These are phyloP conservation scores for Pyricularia pennisetigena DNA, from an alignment of 2,329 filamentous ascomycete species.

Conservation along the genomic window DNA sequence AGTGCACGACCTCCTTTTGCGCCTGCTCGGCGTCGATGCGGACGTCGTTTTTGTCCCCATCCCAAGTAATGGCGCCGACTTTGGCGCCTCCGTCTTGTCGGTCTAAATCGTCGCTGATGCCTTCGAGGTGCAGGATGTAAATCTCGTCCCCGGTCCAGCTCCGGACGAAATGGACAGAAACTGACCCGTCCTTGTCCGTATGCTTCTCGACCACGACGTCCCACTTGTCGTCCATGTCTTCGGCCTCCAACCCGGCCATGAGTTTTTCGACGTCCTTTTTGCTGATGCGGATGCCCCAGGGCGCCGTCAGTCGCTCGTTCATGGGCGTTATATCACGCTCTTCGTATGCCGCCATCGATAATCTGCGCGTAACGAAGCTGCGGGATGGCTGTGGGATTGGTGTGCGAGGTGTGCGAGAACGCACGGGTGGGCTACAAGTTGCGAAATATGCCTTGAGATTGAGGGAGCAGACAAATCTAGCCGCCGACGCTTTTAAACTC, in stretches of 20 bases:
- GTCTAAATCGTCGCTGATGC: neutral
- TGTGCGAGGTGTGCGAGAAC: too few relatives aligned
- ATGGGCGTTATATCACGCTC: neutral
- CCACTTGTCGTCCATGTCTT: neutral
- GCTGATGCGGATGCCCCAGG: neutral
- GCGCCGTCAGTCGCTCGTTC: neutral
- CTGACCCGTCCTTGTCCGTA: neutral
- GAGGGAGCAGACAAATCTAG: too few relatives aligned
- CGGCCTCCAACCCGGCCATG: neutral
- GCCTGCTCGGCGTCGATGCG: neutral
- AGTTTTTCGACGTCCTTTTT: neutral
- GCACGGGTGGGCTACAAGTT: too few relatives aligned
- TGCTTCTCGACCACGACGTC: neutral
- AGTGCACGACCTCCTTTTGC: neutral
- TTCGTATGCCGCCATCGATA: neutral
- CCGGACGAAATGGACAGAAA: neutral
- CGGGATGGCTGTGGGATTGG: too few relatives aligned
- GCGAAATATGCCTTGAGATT: too few relatives aligned
- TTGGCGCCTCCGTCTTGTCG: neutral
- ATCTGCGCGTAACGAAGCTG: neutral
- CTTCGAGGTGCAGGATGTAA: neutral
- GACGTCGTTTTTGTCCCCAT: neutral
- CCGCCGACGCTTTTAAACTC: too few relatives aligned
- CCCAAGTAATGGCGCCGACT: neutral
- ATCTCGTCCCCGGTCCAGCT: neutral